Evolutionary conservation across 768 basidiomycete genomes (phyloP).

Genomic region (Cubamyces sp.): DNA sequence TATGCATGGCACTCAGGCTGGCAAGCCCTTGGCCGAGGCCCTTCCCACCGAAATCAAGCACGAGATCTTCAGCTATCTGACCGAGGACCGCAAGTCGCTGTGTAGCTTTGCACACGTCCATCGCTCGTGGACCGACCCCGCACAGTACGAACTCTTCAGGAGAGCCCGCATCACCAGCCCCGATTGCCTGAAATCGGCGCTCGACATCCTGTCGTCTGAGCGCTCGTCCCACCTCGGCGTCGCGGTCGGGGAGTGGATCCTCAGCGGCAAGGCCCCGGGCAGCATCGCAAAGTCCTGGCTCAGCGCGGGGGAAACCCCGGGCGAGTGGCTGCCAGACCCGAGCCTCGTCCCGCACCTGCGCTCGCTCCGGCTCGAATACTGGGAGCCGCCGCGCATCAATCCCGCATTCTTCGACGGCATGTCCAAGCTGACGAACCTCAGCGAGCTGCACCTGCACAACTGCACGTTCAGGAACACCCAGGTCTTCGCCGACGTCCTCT

Average conservation of each 20-base stretch:
- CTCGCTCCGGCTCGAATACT: conserved; percentile 3
- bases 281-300: background rate
- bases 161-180: background rate
- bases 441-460: conserved; percentile 9
- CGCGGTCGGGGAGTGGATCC: background rate
- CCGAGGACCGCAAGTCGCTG: background rate
- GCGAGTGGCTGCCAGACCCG: background rate
- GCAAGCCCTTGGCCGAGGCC: background rate
- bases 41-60: conserved; percentile 14
- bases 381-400: background rate
- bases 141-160: conserved; percentile 6
- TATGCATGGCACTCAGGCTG: background rate
- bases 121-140: background rate
- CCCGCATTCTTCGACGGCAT: background rate
- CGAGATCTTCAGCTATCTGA: conserved; percentile 9
- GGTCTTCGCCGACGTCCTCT: background rate
- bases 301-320: background rate
- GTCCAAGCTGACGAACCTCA: background rate
- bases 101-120: background rate
- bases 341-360: background rate
- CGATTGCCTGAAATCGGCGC: background rate
- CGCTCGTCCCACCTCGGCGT: background rate
- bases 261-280: background rate
- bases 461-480: background rate
- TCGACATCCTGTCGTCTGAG: background rate